Conservation (phyloP, 1,284 basidiomycete species). For the Cutaneotrichosporon mucoides region DNA sequence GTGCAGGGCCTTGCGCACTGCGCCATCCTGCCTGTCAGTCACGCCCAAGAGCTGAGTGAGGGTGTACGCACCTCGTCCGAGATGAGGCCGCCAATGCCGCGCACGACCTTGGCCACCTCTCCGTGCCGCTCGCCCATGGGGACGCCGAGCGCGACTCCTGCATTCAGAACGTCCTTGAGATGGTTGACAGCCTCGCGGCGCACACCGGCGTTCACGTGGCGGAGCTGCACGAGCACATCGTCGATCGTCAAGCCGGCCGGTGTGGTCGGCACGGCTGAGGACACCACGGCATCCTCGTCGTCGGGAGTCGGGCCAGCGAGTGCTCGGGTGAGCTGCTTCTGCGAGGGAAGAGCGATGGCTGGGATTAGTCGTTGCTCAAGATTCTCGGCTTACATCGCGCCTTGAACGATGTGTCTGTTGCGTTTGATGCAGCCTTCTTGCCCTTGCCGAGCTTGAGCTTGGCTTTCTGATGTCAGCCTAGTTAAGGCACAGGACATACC, state of each 20-base stretch:
- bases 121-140: slow-evolving; percentile 35
- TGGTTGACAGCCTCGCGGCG: slow-evolving; percentile 79
- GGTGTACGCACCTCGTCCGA: slow-evolving; percentile 75
- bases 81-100: slow-evolving; percentile 66
- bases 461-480: slow-evolving; percentile 64
- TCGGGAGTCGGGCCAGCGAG: slow-evolving; percentile 19
- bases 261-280: slow-evolving; percentile 62
- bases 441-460: slow-evolving; percentile 95
- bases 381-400: slow-evolving; percentile 63
- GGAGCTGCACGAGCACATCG: slow-evolving; percentile 72
- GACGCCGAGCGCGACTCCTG: slow-evolving; percentile 59
- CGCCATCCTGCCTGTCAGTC: too few species aligned
- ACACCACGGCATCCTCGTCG: slow-evolving; percentile 52
- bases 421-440: slow-evolving; percentile 76
- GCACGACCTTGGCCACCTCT: slow-evolving; percentile 63
- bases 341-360: slow-evolving; percentile 87
- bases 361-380: not conserved
- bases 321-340: slow-evolving; percentile 54
- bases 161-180: slow-evolving; percentile 71
- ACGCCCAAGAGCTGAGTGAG: too few species aligned
- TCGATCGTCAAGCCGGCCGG: slow-evolving; percentile 69
- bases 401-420: slow-evolving; percentile 92
- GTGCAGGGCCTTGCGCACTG: slow-evolving; percentile 51
- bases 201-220: slow-evolving; percentile 73
- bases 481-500: slow-evolving; percentile 55